A percentile compares a stretch with the other conserved stretches of the same genome.
These are phyloP conservation scores for Straminergon stramineum DNA, from an alignment of 225 moss, liverwort and hornwort species.

Conservation along the genomic window DNA sequence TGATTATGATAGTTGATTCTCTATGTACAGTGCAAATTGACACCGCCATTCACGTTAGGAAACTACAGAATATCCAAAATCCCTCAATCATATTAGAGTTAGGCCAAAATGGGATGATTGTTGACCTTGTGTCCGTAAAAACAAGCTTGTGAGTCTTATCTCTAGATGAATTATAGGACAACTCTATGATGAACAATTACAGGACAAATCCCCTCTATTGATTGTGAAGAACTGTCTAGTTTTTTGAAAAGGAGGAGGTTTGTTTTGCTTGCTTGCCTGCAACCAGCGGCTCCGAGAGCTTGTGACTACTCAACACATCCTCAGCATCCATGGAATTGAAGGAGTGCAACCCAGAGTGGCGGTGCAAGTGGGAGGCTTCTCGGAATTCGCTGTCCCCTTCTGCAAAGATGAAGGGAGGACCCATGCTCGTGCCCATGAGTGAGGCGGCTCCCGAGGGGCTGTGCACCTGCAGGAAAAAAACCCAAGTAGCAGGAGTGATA, in stretches of 20 bases:
- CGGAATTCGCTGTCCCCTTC: constrained; percentile 79
- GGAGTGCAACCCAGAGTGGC: constrained; percentile 23
- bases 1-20: neutral
- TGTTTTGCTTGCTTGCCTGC: constrained; percentile 30
- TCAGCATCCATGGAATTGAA: constrained; percentile 75
- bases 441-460: constrained; percentile 61
- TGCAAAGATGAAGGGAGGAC: constrained; percentile 77
- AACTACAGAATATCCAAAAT: neutral
- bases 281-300: constrained; percentile 55
- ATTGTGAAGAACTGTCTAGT: neutral
- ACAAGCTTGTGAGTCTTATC: neutral
- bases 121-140: neutral
- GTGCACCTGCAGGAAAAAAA: constrained; percentile 48
- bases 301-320: constrained; percentile 61
- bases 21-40: neutral
- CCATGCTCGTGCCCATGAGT: constrained; percentile 40
- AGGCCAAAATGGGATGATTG: too few relatives aligned
- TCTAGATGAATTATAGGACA: neutral
- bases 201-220: neutral
- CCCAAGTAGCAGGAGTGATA: neutral
- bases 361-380: constrained; percentile 48
- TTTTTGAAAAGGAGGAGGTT: neutral
- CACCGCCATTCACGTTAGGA: neutral
- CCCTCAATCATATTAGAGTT: neutral
- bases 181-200: neutral